Base-by-base conservation (phyloP, 306 rosid genomes). In the Acacia melanoxylon region DNA sequence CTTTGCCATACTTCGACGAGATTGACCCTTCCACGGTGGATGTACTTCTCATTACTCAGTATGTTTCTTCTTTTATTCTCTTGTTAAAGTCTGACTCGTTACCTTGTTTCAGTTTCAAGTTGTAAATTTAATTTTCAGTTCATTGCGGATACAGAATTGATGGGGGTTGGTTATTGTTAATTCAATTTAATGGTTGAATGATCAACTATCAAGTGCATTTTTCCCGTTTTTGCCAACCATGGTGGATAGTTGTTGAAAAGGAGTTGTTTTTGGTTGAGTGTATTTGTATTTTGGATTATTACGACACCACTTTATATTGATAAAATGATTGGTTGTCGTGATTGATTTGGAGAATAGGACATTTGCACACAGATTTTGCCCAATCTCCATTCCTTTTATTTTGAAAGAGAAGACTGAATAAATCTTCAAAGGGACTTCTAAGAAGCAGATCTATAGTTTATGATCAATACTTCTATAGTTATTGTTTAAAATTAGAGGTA, bases 1-100 rank as follows among this genome's bases (percentile, higher is more conserved):
- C 98, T 54, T 87, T 95, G 82, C 99, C 99, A 0, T 93, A 93
- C 84, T 95, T 95, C 79, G 99, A 95, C 75, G 98, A 93, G 87
- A 95, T 95, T 33, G 99, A 95, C 76, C 99, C 99, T 42, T 95
- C 98, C 20, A 86, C 90, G 1, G 83, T 95, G 8, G 99, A 95
- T 40, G 96, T 95, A 11, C 97, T 95, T 68, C 98, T 95, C 83
- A 86, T 95, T 42, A 95, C 96, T 27, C 99, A 95, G 95, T 91
- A 89, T 66, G 91, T 59, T 19, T 58, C 13, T 68, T 4, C 13
- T 67, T 20, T 17, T 35, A 37, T 19, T 8, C 45, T 17, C 72
- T 17, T 14, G 42, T 65, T 33, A 54, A 8, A 56, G 63, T n/a
- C 29, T 56, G 13, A 10, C 31, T 22, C 33, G 16, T 59, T 24